These are phyloP conservation scores for Salvia rosmarinus DNA, from an alignment of 257 asterid species.

Conservation along the genomic window DNA sequence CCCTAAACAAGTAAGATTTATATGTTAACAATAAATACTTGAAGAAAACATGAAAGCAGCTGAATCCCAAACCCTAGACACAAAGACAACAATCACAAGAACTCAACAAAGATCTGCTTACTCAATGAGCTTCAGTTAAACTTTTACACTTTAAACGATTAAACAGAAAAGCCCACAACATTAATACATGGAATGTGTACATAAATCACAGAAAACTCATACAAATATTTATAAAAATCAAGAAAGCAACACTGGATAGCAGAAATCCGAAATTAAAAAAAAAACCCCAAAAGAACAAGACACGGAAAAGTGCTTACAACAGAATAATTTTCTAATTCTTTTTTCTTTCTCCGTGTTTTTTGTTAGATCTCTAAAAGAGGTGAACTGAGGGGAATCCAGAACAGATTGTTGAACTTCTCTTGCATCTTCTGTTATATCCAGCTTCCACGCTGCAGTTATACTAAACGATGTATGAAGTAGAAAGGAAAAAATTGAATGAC, in stretches of 20 bases:
- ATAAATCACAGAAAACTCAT: constrained; percentile 20
- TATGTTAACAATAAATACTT: constrained; percentile 4
- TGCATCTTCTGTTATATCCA: not conserved
- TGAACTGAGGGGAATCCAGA: constrained; percentile 33
- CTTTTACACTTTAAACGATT: constrained; percentile 15
- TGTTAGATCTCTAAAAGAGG: constrained; percentile 43
- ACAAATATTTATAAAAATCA: not conserved
- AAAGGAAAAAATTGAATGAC: not conserved
- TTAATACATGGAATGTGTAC: constrained; percentile 33
- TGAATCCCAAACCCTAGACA: constrained; percentile 36
- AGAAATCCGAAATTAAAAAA: constrained; percentile 32
- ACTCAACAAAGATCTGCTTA: constrained; percentile 42
- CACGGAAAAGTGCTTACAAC: constrained; percentile 42
- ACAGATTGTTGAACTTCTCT: constrained; percentile 30
- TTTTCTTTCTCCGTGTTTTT: not conserved
- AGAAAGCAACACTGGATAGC: not conserved
- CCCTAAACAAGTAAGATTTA: constrained; percentile 31
- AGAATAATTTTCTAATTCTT: constrained; percentile 5
- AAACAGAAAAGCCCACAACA: constrained; percentile 22
- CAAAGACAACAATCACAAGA: constrained; percentile 23
- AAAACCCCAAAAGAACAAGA: constrained; percentile 29
- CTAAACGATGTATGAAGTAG: constrained; percentile 16
- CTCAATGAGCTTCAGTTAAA: constrained; percentile 38
- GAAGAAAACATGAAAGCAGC: constrained; percentile 17
- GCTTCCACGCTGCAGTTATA: not conserved